These are phyloP conservation scores for Tylopilus felleus DNA, from an alignment of 768 basidiomycete genomes.

Conservation along the genomic window DNA sequence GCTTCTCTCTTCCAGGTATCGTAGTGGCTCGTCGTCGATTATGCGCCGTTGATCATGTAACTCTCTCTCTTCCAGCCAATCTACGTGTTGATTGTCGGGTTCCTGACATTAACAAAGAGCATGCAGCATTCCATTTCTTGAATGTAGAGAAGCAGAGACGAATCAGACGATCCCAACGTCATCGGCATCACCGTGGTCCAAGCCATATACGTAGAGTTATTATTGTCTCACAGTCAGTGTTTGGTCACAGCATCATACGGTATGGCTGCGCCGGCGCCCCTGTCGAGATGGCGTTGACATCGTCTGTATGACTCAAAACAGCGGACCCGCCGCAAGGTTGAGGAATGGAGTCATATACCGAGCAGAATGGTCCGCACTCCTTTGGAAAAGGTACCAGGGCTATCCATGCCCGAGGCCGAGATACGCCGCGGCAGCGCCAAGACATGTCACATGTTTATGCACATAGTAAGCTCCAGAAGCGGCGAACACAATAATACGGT, in stretches of 20 bases:
- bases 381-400: neutral
- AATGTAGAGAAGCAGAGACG: neutral
- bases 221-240: neutral
- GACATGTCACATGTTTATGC: neutral
- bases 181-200: neutral
- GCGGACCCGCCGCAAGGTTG: neutral
- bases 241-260: neutral
- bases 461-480: neutral
- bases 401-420: neutral
- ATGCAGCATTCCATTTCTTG: neutral
- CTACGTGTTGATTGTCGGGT: no score
- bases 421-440: neutral
- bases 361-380: neutral
- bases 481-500: neutral
- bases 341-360: neutral
- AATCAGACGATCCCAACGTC: slow-evolving; percentile 6
- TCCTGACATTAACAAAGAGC: no score
- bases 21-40: no score
- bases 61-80: no score
- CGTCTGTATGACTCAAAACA: neutral
- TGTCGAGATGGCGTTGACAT: neutral
- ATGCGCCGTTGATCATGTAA: no score
- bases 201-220: neutral
- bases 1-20: no score
- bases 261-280: neutral